These are phyloP conservation scores for Sclerotinia sclerotiorum DNA, from an alignment of 2,329 filamentous ascomycete genomes.

Conservation along the genomic window DNA sequence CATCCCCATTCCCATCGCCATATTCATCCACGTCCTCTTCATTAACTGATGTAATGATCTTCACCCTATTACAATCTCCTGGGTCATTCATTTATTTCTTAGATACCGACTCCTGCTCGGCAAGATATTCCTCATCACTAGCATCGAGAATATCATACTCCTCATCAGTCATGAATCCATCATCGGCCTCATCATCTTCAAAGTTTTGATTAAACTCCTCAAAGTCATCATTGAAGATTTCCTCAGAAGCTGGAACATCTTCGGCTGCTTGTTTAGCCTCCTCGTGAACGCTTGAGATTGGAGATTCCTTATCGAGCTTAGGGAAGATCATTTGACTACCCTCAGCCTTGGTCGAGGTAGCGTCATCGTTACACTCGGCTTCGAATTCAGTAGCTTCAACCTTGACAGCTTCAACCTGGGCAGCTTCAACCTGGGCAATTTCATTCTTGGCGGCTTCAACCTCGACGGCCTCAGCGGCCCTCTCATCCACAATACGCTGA, in stretches of 20 bases:
- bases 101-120: slow-evolving; percentile 47
- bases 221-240: slow-evolving; percentile 40
- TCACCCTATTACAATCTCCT: slow-evolving; percentile 13
- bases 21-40: slow-evolving; percentile 22
- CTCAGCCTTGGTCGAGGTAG: slow-evolving; percentile 32
- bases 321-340: slow-evolving; percentile 91
- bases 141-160: slow-evolving; percentile 98
- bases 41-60: not conserved
- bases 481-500: not conserved
- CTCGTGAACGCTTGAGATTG: slow-evolving; percentile 74
- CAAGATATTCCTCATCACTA: slow-evolving; percentile 79
- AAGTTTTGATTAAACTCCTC: slow-evolving; percentile 53
- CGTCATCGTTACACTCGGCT: not conserved
- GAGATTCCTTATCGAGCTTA: slow-evolving; percentile 91
- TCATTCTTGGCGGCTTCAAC: not conserved
- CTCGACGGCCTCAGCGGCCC: not conserved
- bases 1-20: slow-evolving; percentile 21
- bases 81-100: slow-evolving; percentile 34
- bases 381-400: not conserved
- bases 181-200: slow-evolving; percentile 61
- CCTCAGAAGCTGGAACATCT: slow-evolving; percentile 47
- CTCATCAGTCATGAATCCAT: slow-evolving; percentile 91
- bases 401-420: not conserved
- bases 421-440: not conserved
- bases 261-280: slow-evolving; percentile 47